phyloP scores from a whole-genome alignment of 345 rosid species.

The Eucalyptus microcorys region DNA sequence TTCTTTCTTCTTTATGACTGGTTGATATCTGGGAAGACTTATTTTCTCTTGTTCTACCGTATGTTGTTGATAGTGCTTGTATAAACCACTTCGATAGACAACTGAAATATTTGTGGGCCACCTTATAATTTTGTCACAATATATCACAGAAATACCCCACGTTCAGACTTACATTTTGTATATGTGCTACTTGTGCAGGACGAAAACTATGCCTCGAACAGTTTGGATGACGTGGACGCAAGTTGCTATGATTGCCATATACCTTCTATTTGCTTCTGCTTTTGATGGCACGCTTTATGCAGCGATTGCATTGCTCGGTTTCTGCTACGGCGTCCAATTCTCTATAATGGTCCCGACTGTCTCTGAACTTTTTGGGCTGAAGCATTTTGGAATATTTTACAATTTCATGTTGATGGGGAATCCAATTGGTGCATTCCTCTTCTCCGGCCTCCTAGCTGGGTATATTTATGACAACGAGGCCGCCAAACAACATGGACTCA shows the following conservation, averaged over 20 bases:
- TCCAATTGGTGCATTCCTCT: conserved; percentile 51
- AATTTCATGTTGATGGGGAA: conserved; percentile 54
- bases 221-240: conserved; percentile 50
- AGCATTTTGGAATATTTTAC: conserved; percentile 43
- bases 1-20: neutral
- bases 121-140: neutral
- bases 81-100: neutral
- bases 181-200: conserved; percentile 13
- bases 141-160: neutral
- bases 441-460: conserved; percentile 58
- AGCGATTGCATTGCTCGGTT: conserved; percentile 48
- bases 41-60: neutral
- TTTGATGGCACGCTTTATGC: conserved; percentile 37
- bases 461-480: conserved; percentile 42
- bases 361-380: conserved; percentile 58
- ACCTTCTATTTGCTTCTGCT: conserved; percentile 50
- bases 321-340: conserved; percentile 58
- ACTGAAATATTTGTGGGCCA: neutral
- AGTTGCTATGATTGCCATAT: conserved; percentile 28
- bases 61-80: neutral
- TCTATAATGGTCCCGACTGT: conserved; percentile 60
- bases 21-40: neutral
- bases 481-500: conserved; percentile 29
- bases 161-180: neutral
- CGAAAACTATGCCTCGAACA: conserved; percentile 42